These are phyloP conservation scores for Albizia julibrissin DNA, from an alignment of 306 rosid genomes.

Conservation along the genomic window DNA sequence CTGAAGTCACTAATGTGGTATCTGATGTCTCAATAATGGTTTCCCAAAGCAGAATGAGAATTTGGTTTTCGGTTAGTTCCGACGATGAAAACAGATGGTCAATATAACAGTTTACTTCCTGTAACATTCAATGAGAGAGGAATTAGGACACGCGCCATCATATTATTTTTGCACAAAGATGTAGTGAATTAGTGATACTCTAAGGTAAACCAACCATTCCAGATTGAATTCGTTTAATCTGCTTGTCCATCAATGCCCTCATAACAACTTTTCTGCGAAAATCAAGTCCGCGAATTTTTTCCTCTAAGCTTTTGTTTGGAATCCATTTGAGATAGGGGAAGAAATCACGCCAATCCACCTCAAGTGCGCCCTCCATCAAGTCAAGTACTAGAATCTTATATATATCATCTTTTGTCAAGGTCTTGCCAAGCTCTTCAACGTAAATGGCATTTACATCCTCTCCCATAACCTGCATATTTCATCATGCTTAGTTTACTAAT, in stretches of 20 bases:
- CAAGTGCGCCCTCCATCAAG: conserved; percentile 87
- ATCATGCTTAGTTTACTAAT: background rate
- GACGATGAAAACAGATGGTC: conserved; percentile 58
- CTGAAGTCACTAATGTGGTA: conserved; percentile 76
- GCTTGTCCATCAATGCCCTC: conserved; percentile 64
- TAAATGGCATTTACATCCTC: conserved; percentile 52
- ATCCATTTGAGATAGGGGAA: conserved; percentile 92
- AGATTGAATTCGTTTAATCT: conserved; percentile 65
- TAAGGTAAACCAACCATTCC: conserved; percentile 54
- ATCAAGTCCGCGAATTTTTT: conserved; percentile 45
- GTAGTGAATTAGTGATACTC: background rate
- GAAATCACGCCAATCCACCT: conserved; percentile 98
- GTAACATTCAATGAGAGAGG: conserved; percentile 27
- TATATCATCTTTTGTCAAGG: conserved; percentile 56
- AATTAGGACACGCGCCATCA: conserved; percentile 19
- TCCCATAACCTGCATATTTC: conserved; percentile 65
- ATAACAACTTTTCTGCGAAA: conserved; percentile 52
- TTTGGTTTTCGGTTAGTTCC: conserved; percentile 58
- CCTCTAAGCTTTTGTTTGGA: conserved; percentile 72
- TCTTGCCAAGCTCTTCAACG: conserved; percentile 67
- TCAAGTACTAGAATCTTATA: conserved; percentile 71
- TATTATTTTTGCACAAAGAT: background rate
- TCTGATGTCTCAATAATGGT: conserved; percentile 79
- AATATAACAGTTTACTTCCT: conserved; percentile 65
- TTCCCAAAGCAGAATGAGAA: conserved; percentile 79